These are phyloP conservation scores for Heterobasidion parviporum DNA, from an alignment of 1,284 basidiomycete species.

Conservation along the genomic window DNA sequence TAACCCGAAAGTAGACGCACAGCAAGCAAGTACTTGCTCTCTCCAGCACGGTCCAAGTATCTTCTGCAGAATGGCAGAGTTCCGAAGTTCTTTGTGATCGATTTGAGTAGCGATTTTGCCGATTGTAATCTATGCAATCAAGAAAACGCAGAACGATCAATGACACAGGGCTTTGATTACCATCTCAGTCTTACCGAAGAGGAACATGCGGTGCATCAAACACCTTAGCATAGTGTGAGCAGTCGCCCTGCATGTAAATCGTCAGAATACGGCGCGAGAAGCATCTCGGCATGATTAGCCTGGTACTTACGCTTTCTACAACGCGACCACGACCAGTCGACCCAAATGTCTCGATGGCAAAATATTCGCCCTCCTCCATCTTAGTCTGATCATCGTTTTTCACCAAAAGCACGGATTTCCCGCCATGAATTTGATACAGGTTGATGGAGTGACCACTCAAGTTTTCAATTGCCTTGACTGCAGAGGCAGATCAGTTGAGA, in stretches of 20 bases:
- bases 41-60: slow-evolving; percentile 90
- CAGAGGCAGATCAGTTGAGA: neutral
- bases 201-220: slow-evolving; percentile 64
- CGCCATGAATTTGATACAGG: slow-evolving; percentile 83
- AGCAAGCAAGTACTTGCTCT: slow-evolving; percentile 90
- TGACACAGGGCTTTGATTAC: neutral
- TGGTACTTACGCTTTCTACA: slow-evolving; percentile 59
- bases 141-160: neutral
- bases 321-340: slow-evolving; percentile 92
- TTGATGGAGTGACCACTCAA: slow-evolving; percentile 89
- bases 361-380: slow-evolving; percentile 99
- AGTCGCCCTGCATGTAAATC: slow-evolving; percentile 61
- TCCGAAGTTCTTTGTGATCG: slow-evolving; percentile 92
- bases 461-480: slow-evolving; percentile 88
- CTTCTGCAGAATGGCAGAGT: slow-evolving; percentile 94
- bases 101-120: slow-evolving; percentile 80
- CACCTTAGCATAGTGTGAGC: slow-evolving; percentile 86
- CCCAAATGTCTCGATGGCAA: slow-evolving; percentile 98
- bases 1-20: slow-evolving; percentile 36
- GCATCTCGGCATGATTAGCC: neutral
- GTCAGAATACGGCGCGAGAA: slow-evolving; percentile 8
- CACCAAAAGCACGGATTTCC: slow-evolving; percentile 88
- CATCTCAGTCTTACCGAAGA: slow-evolving; percentile 42
- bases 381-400: slow-evolving; percentile 86
- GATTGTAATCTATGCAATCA: slow-evolving; percentile 56